Evolutionary conservation across 345 rosid species (phyloP), one percentile per base, ranked within the genome.

Genomic region (Hypericum perforatum): DNA sequence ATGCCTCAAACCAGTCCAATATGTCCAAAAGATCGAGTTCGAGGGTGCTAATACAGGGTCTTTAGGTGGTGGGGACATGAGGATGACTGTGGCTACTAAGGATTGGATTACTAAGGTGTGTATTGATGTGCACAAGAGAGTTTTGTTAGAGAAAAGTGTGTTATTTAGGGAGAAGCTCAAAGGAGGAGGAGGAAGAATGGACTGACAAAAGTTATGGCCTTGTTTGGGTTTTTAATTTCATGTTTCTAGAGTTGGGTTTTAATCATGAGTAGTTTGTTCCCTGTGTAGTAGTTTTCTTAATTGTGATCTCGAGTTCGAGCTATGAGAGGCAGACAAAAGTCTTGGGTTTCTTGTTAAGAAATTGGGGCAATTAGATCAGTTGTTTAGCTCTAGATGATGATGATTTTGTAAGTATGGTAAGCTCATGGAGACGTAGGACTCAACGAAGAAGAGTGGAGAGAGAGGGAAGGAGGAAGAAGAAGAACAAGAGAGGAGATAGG

Each of bases 51-150:
- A 63, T 11, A 46, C 66, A 39, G 90, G 85, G 7, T 61, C 74
- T 0, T n/a, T n/a, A n/a, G n/a, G n/a, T n/a, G n/a, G n/a, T n/a
- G 76, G 92, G 13, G 96, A 91, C 54, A 92, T 91, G 39, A 85
- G 76, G 77, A 80, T 91, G 46, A 78, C 83, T 0, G 87, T 91
- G 54, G 77, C 81, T 39, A 84, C 84, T 0, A 85, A 58, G 61
- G 92, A 87, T 62, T 95, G 96, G 42, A 61, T 62, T 1, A 22
- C 32, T 46, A 78, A 74, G 69, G 82, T 82, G 8, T 74, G 83
- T 11, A 71, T 85, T 79, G 89, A 89, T 65, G 97, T 89, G 44
- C 92, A 89, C 56, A 72, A 64, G 63, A 70, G 62, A 63, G 82
- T 91, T 41, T 69, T 91, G 65, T 49, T 76, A 1, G 95, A 78